Percentiles rank a stretch among this genome's conserved stretches.
phyloP scores from a whole-genome alignment of 164 flowering plant species.

The Umbellularia californica region DNA sequence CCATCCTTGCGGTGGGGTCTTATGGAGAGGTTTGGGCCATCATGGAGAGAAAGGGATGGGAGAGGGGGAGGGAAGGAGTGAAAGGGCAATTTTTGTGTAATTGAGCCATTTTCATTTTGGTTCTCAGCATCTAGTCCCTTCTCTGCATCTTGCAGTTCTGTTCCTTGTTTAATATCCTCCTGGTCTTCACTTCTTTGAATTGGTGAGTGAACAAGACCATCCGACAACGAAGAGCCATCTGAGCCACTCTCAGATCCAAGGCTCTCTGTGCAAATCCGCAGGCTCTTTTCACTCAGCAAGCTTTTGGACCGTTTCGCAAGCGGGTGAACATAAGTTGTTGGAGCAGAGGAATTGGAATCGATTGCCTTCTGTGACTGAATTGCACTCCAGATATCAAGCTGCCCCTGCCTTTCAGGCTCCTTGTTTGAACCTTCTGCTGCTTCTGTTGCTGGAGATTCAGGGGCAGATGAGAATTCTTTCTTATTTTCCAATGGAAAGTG shows the following conservation, averaged over 20 bases:
- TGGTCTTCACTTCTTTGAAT: constrained; percentile 23
- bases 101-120: constrained; percentile 6
- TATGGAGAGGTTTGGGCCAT: constrained; percentile 46
- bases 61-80: constrained; percentile 67
- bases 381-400: constrained; percentile 45
- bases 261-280: constrained; percentile 84
- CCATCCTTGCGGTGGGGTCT: constrained; percentile 53
- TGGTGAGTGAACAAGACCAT: constrained; percentile 20
- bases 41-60: constrained; percentile 41
- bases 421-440: constrained; percentile 5
- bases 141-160: neutral
- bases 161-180: constrained; percentile 13
- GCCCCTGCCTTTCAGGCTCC: constrained; percentile 15
- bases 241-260: constrained; percentile 94
- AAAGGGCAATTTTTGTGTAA: constrained; percentile 12
- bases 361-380: constrained; percentile 35
- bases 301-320: constrained; percentile 46
- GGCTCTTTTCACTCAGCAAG: constrained; percentile 57
- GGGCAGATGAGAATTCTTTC: constrained; percentile 9
- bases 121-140: neutral
- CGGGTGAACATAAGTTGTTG: constrained; percentile 70
- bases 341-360: constrained; percentile 22
- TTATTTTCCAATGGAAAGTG: constrained; percentile 26
- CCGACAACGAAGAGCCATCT: constrained; percentile 44
- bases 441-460: constrained; percentile 18